Conservation (phyloP, 1,284 basidiomycete genomes). For the Anthracocystis setariae region DNA sequence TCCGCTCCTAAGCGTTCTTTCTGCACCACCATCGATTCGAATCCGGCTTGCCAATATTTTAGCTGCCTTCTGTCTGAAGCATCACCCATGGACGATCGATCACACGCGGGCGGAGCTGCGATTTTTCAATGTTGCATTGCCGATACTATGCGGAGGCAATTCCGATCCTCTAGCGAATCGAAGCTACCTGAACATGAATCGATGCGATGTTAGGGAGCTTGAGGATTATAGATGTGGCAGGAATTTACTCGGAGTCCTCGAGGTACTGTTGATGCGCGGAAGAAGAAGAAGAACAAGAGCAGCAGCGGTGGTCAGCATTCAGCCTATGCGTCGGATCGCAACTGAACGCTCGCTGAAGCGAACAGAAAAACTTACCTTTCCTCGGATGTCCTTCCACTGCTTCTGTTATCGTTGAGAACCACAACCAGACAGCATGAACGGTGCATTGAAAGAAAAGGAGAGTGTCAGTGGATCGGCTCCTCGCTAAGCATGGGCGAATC, state of each 20-base stretch:
- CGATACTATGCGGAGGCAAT: not conserved
- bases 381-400: conserved; percentile 63
- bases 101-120: not conserved
- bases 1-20: too few relatives aligned
- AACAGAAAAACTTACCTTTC: conserved; percentile 36
- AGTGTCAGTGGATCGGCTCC: conserved; percentile 6
- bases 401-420: conserved; percentile 34
- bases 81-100: not conserved
- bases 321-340: not conserved
- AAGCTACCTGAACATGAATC: not conserved
- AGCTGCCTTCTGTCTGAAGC: not conserved
- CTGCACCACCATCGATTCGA: too few relatives aligned
- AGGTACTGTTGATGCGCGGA: conserved; percentile 31
- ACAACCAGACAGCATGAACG: not conserved
- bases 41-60: not conserved
- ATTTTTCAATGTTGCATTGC: conserved; percentile 4
- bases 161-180: not conserved
- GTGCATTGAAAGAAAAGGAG: not conserved
- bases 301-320: conserved; percentile 1
- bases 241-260: conserved; percentile 36
- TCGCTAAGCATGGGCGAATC: not conserved
- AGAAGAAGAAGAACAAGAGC: not conserved
- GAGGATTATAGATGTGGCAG: not conserved
- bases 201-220: not conserved
- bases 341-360: too few relatives aligned